Evolutionary conservation across 176 grass and related monocot species (phyloP), one percentile per base, ranked within the genome.

Genomic region (Triticum turgidum): DNA sequence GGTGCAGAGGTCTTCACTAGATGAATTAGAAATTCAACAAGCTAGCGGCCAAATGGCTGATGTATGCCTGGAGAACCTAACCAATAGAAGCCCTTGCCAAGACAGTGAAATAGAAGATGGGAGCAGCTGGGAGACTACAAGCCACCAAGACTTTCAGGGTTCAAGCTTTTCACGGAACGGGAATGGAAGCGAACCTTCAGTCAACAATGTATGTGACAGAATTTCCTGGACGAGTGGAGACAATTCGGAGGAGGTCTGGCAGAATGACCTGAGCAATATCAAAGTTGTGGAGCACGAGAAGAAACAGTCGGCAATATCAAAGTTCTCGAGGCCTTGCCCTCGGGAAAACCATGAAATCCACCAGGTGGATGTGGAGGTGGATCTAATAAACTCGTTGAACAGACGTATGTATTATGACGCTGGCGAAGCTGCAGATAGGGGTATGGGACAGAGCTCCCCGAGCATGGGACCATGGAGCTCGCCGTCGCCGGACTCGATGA

Each of bases 71-170:
- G 81, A 92, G 82, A 91, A 92, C 21, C 73, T 73, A 25, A 83
- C 49, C 65, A 93, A 85, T 85, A 82, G 59, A 69, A 88, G 83
- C 62, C 73, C 32, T 52, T 87, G 42, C 22, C 82, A 90, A 70
- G 80, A 93, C 34, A 88, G 89, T 27, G 93, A 90, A 9, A 93
- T 27, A 0, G 93, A 93, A 73, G 91, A 87, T 66, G 84, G 73
- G 69, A 98, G 89, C 79, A 95, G 93, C 85, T 95, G 95, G 95
- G 93, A 98, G 65, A 98, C 95, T 65, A 78, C 89, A 66, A 98
- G 88, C 62, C 91, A 82, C 76, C 87, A 91, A 54, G 93, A 94
- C 81, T 70, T 91, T 71, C 91, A 90, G 41, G 77, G 86, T 63
- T 98, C 95, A 9, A 86, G 80, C 83, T 86, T 66, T 85, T 95